Evolutionary conservation across 2,329 filamentous ascomycete species (phyloP).

Genomic region (Microdochium trichocladiopsis): DNA sequence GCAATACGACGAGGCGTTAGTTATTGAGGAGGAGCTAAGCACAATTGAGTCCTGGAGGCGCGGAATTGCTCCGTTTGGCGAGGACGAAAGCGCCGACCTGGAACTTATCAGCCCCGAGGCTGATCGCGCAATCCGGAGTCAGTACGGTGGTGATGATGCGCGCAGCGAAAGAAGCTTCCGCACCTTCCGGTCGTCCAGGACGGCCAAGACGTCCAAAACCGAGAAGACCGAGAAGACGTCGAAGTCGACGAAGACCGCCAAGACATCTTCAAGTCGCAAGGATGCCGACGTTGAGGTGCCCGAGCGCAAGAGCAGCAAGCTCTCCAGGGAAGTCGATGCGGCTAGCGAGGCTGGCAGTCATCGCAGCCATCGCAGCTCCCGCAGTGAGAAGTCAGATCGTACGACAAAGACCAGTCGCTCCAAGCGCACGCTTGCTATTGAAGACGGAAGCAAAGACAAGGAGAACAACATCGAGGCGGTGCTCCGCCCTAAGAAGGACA

Average conservation of each 20-base stretch:
- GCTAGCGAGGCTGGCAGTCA: slow-evolving; percentile 28
- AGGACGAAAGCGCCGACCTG: slow-evolving; percentile 40
- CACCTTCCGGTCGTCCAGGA: slow-evolving; percentile 13
- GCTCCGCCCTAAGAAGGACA: slow-evolving; percentile 37
- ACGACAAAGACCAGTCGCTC: slow-evolving; percentile 26
- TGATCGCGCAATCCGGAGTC: slow-evolving; percentile 33
- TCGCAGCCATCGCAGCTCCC: slow-evolving; percentile 21
- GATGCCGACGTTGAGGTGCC: neutral
- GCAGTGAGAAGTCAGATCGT: slow-evolving; percentile 20
- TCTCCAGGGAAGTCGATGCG: slow-evolving; percentile 13
- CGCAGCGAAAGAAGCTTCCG: slow-evolving; percentile 17
- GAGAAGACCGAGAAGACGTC: slow-evolving; percentile 20
- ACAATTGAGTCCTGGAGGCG: slow-evolving; percentile 51
- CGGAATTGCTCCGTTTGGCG: slow-evolving; percentile 42
- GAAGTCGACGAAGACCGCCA: slow-evolving; percentile 14
- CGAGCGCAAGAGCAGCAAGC: slow-evolving; percentile 2
- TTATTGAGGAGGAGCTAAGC: slow-evolving; percentile 51
- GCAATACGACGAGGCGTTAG: slow-evolving; percentile 46
- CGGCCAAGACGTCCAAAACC: slow-evolving; percentile 15
- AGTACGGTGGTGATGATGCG: slow-evolving; percentile 32
- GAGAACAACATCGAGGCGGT: slow-evolving; percentile 27
- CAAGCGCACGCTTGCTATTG: slow-evolving; percentile 21
- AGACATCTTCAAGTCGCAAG: slow-evolving; percentile 5
- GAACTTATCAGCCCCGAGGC: slow-evolving; percentile 53
- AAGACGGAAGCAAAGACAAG: slow-evolving; percentile 26